Evolutionary conservation across 768 basidiomycete genomes (phyloP).

Genomic region (Calocybe gangraenosa): DNA sequence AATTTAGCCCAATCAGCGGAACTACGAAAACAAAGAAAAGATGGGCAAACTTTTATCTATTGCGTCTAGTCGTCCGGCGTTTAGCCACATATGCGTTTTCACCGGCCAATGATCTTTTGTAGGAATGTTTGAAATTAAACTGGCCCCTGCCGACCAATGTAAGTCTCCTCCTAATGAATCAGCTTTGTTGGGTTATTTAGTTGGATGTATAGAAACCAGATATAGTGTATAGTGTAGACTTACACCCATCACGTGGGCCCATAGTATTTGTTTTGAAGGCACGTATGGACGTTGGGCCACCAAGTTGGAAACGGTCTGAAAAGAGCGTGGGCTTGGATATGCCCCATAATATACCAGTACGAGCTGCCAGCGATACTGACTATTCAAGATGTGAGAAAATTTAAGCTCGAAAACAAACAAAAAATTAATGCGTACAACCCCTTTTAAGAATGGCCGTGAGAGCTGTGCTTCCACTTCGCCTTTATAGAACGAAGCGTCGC

Average conservation of each 20-base stretch:
- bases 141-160: slow-evolving; percentile 74
- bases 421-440: slow-evolving; percentile 44
- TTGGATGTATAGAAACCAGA: not conserved
- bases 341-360: slow-evolving; percentile 68
- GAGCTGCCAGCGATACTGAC: slow-evolving; percentile 72
- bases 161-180: slow-evolving; percentile 84
- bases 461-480: slow-evolving; percentile 61
- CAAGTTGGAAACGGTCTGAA: slow-evolving; percentile 88
- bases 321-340: slow-evolving; percentile 53
- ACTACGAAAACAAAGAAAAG: not conserved
- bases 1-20: slow-evolving; percentile 4
- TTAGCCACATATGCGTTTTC: slow-evolving; percentile 76
- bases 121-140: slow-evolving; percentile 72
- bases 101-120: slow-evolving; percentile 78
- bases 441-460: slow-evolving; percentile 52
- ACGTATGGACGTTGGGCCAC: slow-evolving; percentile 84
- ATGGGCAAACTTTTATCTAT: slow-evolving; percentile 45
- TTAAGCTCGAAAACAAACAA: not conserved
- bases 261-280: slow-evolving; percentile 72
- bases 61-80: slow-evolving; percentile 71
- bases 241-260: slow-evolving; percentile 75
- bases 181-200: slow-evolving; percentile 32
- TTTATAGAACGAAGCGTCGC: slow-evolving; percentile 76
- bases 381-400: slow-evolving; percentile 23
- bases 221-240: slow-evolving; percentile 18